Conservation (phyloP, 2,329 filamentous ascomycete species). For the Hymenotorrendiella dingleyae region DNA sequence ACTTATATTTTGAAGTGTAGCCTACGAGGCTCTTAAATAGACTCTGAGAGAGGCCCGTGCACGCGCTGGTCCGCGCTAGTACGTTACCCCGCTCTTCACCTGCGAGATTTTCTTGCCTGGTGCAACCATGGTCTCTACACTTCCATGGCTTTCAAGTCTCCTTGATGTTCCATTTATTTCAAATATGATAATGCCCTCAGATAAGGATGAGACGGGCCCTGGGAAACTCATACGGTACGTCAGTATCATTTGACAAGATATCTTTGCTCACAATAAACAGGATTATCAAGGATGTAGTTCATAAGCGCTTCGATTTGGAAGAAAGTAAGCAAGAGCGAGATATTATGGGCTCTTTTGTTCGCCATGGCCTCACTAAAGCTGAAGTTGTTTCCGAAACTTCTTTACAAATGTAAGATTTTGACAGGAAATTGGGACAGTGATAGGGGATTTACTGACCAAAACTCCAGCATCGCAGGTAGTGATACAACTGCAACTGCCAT, state of each 20-base stretch:
- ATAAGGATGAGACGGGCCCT: slow-evolving; percentile 1
- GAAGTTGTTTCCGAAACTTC: slow-evolving; percentile 10
- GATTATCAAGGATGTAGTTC: slow-evolving; percentile 36
- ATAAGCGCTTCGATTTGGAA: slow-evolving; percentile 32
- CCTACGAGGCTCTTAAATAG: too few relatives aligned
- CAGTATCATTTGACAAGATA: background rate
- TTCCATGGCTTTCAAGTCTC: slow-evolving; percentile 1
- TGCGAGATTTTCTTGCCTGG: background rate
- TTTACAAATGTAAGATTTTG: slow-evolving; percentile 22
- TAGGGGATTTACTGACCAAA: too few relatives aligned
- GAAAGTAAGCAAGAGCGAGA: slow-evolving; percentile 38
- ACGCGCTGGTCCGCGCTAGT: too few relatives aligned
- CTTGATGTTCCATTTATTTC: slow-evolving; percentile 1
- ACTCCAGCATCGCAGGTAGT: slow-evolving; percentile 44
- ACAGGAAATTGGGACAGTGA: background rate
- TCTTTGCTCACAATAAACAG: background rate
- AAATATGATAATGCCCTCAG: slow-evolving; percentile 5
- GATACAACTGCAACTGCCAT: slow-evolving; percentile 53
- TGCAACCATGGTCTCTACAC: background rate
- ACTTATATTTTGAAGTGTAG: too few relatives aligned
- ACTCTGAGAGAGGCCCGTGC: too few relatives aligned
- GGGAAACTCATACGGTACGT: slow-evolving; percentile 5
- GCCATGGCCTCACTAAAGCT: slow-evolving; percentile 31
- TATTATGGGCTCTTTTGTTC: slow-evolving; percentile 48
- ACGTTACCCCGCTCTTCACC: too few relatives aligned